Evolutionary conservation across 108 stramenopile genomes (phyloP).

Genomic region (Schizochytrium sp.): DNA sequence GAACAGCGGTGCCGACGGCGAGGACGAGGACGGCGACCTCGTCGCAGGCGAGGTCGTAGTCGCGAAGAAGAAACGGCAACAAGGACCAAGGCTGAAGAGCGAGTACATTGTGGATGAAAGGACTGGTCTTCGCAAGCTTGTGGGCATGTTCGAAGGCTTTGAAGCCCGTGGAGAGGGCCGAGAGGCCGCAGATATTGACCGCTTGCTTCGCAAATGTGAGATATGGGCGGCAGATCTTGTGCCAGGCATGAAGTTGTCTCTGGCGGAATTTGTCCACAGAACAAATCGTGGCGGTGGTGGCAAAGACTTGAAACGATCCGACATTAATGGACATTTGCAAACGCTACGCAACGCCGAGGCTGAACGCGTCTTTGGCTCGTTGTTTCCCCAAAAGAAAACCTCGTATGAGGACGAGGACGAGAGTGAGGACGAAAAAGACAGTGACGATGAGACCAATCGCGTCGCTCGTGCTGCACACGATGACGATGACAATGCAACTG

Average conservation of each 20-base stretch:
- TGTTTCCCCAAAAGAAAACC: neutral
- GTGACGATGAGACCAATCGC: neutral
- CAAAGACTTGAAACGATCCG: neutral
- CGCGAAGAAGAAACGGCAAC: neutral
- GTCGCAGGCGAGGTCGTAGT: neutral
- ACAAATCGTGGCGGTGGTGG: neutral
- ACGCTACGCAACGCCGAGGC: neutral
- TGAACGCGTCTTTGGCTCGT: neutral
- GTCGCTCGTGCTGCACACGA: neutral
- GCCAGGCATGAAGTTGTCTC: neutral
- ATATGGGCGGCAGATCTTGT: neutral
- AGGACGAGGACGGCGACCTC: conserved; percentile 17
- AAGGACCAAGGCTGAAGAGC: neutral
- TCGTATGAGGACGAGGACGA: neutral
- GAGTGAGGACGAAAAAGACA: neutral
- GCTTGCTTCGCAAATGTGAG: neutral
- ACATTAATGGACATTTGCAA: neutral
- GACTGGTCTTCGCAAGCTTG: neutral
- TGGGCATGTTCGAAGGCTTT: neutral
- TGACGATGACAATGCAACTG: neutral
- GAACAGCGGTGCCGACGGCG: neutral
- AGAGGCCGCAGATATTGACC: neutral
- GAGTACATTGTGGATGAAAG: neutral
- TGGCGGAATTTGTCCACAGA: neutral
- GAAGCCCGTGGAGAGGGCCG: neutral